Base-by-base conservation (phyloP, 306 rosid species). In the Aeschynomene evenia region DNA sequence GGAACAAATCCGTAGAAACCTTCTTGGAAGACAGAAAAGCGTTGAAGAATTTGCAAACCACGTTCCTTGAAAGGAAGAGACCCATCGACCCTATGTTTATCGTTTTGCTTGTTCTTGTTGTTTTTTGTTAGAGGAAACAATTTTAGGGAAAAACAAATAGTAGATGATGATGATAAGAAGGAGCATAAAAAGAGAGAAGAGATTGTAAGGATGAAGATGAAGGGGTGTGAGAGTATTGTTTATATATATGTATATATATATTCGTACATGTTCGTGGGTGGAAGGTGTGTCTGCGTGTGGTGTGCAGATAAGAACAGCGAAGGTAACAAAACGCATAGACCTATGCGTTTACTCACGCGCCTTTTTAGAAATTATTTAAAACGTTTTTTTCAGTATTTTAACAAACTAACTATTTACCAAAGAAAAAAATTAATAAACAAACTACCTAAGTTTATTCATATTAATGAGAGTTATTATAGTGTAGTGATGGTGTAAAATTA, bases 1-100 rank as follows among this genome's bases (percentile, higher is more conserved):
- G 79, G 19, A 83, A 70, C 21, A 80, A 51, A 63, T 86, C 81
- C 15, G 68, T 71, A 7, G 79, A 36, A 63, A 66, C 6, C 43
- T 61, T 78, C 56, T 80, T 63, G 22, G 76, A 74, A 39, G 56
- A 77, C 10, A 81, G 68, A 1, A 85, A 39, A 16, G 88, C 70
- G 43, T 74, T 74, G 48, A 79, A 40, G 71, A 85, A 46, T 22
- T 75, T 77, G 45, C 51, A 77, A 4, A 77, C 87, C 61, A 76
- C 24, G 33, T 46, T 71, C 64, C 77, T 82, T 3, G 98, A 93
- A 28, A 86, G 70, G 26, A 75, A 69, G 60, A 93, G 71, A 77
- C 97, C 97, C 98, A 90, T 92, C 0, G 8, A 0, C 1, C 6
- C 8, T 6, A 11, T n/a, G 9, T 1, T 16, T 43, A 10, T 6